phyloP scores from a whole-genome alignment of 2,329 filamentous ascomycete genomes.

The Colletotrichum sp. region DNA sequence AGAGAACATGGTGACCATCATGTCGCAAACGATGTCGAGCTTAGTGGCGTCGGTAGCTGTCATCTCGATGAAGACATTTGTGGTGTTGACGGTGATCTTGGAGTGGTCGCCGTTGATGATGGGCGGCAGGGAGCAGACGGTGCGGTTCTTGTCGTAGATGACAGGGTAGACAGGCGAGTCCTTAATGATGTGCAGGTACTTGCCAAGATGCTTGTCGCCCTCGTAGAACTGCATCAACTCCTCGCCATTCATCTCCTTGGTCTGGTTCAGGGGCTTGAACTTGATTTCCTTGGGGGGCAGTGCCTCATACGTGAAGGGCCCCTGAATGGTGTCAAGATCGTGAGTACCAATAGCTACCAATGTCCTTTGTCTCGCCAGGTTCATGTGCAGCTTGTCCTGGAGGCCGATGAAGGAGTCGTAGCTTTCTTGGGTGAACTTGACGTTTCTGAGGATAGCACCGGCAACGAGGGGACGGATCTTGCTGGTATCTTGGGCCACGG shows the following conservation, averaged over 20 bases:
- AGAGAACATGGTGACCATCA: conserved; percentile 97
- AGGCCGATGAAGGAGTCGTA: conserved; percentile 98
- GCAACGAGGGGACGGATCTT: conserved; percentile 88
- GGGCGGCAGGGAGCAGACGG: conserved; percentile 90
- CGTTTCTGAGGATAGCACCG: conserved; percentile 84
- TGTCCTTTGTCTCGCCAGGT: conserved; percentile 89
- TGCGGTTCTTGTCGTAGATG: conserved; percentile 87
- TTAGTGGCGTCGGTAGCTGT: conserved; percentile 97
- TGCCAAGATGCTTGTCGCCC: conserved; percentile 89
- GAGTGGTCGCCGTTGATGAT: conserved; percentile 98
- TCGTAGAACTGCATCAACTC: conserved; percentile 96
- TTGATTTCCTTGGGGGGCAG: conserved; percentile 89
- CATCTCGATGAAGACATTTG: conserved; percentile 95
- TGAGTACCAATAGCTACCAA: conserved; percentile 98
- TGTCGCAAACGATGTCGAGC: conserved; percentile 93
- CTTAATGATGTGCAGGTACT: conserved; percentile 91
- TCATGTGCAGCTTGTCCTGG: conserved; percentile 98
- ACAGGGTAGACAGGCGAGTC: conserved; percentile 95
- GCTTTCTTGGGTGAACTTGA: conserved; percentile 88
- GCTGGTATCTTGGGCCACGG: conserved; percentile 75
- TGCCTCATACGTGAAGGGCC: conserved; percentile 96
- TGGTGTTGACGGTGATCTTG: conserved; percentile 91
- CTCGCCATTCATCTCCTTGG: conserved; percentile 82
- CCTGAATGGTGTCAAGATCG: conserved; percentile 90
- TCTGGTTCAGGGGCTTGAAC: conserved; percentile 91